A percentile compares a stretch with the other conserved stretches of the same genome.
These are phyloP conservation scores for Cornus kousa DNA, from an alignment of 148 eudicot genomes.

Conservation along the genomic window DNA sequence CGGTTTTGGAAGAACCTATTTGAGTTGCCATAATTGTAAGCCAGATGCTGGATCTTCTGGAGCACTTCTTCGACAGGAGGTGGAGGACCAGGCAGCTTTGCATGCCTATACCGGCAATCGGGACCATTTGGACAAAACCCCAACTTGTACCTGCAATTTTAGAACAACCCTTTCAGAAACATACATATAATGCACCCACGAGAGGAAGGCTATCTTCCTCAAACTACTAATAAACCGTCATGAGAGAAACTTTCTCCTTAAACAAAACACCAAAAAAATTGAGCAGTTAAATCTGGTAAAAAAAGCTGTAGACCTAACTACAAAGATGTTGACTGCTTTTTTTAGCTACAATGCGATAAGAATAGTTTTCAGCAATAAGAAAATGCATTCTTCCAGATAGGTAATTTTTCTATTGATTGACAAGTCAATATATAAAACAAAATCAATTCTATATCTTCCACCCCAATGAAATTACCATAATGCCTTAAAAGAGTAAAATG, in stretches of 20 bases:
- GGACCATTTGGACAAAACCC: slow-evolving; percentile 99
- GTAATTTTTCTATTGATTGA: no score
- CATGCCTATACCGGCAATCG: slow-evolving; percentile 96
- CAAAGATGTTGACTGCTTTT: no score
- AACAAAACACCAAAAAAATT: background rate
- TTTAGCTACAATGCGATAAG: no score
- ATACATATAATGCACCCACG: background rate
- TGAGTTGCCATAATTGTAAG: slow-evolving; percentile 53
- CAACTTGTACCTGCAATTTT: slow-evolving; percentile 76
- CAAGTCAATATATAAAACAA: no score
- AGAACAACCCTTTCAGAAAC: slow-evolving; percentile 3
- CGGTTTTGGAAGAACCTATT: slow-evolving; percentile 73
- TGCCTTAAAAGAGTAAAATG: no score
- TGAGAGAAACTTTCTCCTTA: background rate
- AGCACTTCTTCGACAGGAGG: slow-evolving; percentile 94
- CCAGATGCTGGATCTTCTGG: slow-evolving; percentile 85
- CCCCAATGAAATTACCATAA: no score
- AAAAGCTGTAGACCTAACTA: no score
- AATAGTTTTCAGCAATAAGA: no score
- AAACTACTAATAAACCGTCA: background rate
- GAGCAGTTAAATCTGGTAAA: background rate
- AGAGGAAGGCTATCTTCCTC: background rate
- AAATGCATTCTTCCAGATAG: no score
- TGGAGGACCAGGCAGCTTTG: slow-evolving; percentile 92
- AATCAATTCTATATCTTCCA: no score